Evolutionary conservation across 495 filamentous ascomycete genomes (phyloP).

Genomic region (Penicillium dipodomyicola): DNA sequence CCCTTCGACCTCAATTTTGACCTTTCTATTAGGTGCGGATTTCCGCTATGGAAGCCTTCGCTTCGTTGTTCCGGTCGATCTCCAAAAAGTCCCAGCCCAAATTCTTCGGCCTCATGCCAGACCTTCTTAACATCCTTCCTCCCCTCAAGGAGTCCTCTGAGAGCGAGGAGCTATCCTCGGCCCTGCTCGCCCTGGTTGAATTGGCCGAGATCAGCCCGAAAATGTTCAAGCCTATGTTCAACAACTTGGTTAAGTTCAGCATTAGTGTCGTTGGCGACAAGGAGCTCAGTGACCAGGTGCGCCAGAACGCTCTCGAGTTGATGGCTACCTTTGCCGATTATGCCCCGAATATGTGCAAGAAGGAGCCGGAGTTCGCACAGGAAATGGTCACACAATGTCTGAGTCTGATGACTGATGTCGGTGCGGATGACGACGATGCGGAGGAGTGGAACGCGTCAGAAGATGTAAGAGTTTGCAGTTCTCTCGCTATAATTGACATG

Average conservation of each 20-base stretch:
- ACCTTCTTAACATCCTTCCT: slow-evolving; percentile 87
- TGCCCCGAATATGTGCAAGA: slow-evolving; percentile 87
- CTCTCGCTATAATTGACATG: neutral
- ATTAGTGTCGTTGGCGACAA: slow-evolving; percentile 93
- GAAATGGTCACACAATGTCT: slow-evolving; percentile 99
- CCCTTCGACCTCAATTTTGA: slow-evolving; percentile 4
- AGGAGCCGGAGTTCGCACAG: slow-evolving; percentile 81
- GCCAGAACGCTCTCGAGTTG: slow-evolving; percentile 93
- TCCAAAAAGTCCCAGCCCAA: slow-evolving; percentile 80
- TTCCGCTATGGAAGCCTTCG: slow-evolving; percentile 93
- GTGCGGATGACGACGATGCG: slow-evolving; percentile 91
- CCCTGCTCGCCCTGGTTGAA: slow-evolving; percentile 86
- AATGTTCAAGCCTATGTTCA: slow-evolving; percentile 95
- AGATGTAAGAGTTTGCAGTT: slow-evolving; percentile 62
- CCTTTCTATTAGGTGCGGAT: slow-evolving; percentile 64
- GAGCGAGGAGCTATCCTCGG: slow-evolving; percentile 84
- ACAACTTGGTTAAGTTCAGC: slow-evolving; percentile 85
- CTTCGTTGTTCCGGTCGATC: slow-evolving; percentile 89
- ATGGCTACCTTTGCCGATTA: slow-evolving; percentile 99
- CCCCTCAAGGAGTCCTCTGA: slow-evolving; percentile 88
- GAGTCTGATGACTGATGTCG: slow-evolving; percentile 99
- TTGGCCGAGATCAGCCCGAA: slow-evolving; percentile 85
- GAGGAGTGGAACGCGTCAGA: slow-evolving; percentile 90
- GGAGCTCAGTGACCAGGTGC: slow-evolving; percentile 81
- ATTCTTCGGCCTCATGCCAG: slow-evolving; percentile 80